A percentile compares a stretch with the other conserved stretches of the same genome.
These are phyloP conservation scores for Russula sp. DNA, from an alignment of 768 basidiomycete species.

Conservation along the genomic window DNA sequence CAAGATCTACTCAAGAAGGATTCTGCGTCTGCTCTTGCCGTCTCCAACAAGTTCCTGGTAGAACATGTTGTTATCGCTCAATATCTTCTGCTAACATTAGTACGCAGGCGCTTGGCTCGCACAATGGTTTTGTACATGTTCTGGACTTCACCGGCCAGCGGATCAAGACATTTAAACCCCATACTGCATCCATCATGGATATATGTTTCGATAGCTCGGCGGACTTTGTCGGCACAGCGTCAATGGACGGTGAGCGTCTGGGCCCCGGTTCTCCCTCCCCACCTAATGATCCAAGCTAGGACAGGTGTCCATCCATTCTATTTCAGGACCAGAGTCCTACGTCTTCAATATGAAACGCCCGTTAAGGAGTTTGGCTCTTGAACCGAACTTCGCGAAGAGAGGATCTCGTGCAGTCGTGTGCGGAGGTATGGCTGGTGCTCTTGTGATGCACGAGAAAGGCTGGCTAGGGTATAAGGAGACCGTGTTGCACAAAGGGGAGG, in stretches of 20 bases:
- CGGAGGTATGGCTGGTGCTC: constrained; percentile 84
- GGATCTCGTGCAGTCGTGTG: constrained; percentile 77
- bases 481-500: constrained; percentile 75
- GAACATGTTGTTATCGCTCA: constrained; percentile 21
- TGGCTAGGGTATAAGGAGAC: constrained; percentile 96
- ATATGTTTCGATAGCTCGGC: constrained; percentile 77
- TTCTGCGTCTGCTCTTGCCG: constrained; percentile 75
- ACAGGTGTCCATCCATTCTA: constrained; percentile 83
- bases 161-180: constrained; percentile 86
- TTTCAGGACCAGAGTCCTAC: constrained; percentile 74
- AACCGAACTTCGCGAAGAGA: constrained; percentile 82
- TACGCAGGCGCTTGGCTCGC: constrained; percentile 81
- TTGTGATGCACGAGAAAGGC: constrained; percentile 89
- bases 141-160: constrained; percentile 72
- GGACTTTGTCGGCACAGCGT: constrained; percentile 89
- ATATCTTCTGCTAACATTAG: not conserved
- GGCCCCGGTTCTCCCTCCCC: not conserved
- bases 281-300: constrained; percentile 43
- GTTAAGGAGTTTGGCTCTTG: constrained; percentile 82
- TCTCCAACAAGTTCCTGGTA: constrained; percentile 72
- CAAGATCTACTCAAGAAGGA: constrained; percentile 84
- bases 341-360: constrained; percentile 89
- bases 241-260: constrained; percentile 76
- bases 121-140: constrained; percentile 87
- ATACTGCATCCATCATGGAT: constrained; percentile 81